phyloP scores from a whole-genome alignment of 495 filamentous ascomycete species.

The Aspergillus saccharolyticus region DNA sequence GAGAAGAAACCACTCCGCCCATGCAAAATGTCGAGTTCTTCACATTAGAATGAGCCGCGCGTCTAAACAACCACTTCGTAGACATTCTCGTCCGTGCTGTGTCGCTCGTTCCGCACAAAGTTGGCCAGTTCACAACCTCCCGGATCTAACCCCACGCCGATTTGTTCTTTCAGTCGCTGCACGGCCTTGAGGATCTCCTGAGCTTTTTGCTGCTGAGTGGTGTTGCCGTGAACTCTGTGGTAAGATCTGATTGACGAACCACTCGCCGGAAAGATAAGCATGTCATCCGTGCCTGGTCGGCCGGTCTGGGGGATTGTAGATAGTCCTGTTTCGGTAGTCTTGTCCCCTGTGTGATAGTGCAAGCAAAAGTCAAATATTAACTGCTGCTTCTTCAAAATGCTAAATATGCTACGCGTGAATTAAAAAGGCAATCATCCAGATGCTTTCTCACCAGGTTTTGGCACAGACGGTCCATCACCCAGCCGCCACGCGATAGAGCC shows the following conservation, averaged over 20 bases:
- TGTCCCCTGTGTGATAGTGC: slow-evolving; percentile 13
- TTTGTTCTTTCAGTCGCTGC: slow-evolving; percentile 39
- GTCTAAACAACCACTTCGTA: slow-evolving; percentile 28
- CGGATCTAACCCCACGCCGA: slow-evolving; percentile 45
- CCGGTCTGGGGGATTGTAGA: slow-evolving; percentile 22
- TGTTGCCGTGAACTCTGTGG: slow-evolving; percentile 35
- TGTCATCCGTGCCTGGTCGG: slow-evolving; percentile 20
- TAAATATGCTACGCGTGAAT: slow-evolving; percentile 6
- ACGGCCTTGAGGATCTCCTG: slow-evolving; percentile 32
- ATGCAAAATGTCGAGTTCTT: neutral
- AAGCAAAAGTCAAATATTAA: slow-evolving; percentile 16
- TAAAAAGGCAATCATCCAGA: slow-evolving; percentile 17
- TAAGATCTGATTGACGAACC: slow-evolving; percentile 31
- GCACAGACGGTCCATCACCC: slow-evolving; percentile 59
- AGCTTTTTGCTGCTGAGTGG: slow-evolving; percentile 36
- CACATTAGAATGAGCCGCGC: neutral
- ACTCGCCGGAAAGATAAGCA: slow-evolving; percentile 36
- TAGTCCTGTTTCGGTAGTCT: slow-evolving; percentile 10
- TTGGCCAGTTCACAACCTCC: slow-evolving; percentile 34
- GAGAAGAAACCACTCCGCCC: neutral
- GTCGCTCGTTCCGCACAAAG: slow-evolving; percentile 17
- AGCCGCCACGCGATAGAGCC: slow-evolving; percentile 54
- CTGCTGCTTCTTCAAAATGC: slow-evolving; percentile 6
- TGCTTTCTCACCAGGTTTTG: slow-evolving; percentile 42
- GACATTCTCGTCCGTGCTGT: slow-evolving; percentile 42